Base-by-base conservation (phyloP, 2,329 filamentous ascomycete genomes). In the Coniella lustricola region DNA sequence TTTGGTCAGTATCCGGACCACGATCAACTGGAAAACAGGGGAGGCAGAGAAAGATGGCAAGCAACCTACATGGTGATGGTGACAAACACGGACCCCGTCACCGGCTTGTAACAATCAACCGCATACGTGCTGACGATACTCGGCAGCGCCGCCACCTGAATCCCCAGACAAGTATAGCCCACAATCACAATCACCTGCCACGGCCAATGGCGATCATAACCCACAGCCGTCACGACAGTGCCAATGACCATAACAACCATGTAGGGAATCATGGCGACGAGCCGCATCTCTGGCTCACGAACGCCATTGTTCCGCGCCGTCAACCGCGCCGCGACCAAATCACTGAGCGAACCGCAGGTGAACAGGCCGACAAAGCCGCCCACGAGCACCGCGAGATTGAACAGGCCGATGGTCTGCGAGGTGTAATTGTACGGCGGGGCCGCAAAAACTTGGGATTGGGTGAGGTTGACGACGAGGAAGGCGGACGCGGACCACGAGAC, bases 91-190 rank as follows among this genome's bases (percentile, higher is more conserved):
- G 52, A 53, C 5, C 80, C 79, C 0, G 79, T 73, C 2, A 82
- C 75, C 0, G 81, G 79, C 63, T 83, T 84, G 62, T 84, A 84
- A 48, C 71, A 75, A 59, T 84, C 81, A 14, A 84, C 73, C 0
- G 78, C 76, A 56, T 83, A 83, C 3, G 68, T 79, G 31, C 68
- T 75, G 4, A 67, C 71, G 49, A 84, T 83, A 12, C 73, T 72
- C 0, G 81, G 80, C 12, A 84, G 62, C 0, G 77, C 78, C 4
- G 61, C 56, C 4, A 66, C 61, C 50, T 65, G 62, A 17, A 66
- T 55, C 2, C 64, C 64, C 1, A 59, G 47, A 25, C 56, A 57
- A 1, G 53, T 67, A 54, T 74, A 77, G 2, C 74, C 74, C 51
- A 73, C 61, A 2, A 77, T 62, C 12, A 76, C 60, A 42, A 76